These are phyloP conservation scores for Cylindricascospora bacillispora DNA, from an alignment of 1,139 yeast genomes.

Conservation along the genomic window DNA sequence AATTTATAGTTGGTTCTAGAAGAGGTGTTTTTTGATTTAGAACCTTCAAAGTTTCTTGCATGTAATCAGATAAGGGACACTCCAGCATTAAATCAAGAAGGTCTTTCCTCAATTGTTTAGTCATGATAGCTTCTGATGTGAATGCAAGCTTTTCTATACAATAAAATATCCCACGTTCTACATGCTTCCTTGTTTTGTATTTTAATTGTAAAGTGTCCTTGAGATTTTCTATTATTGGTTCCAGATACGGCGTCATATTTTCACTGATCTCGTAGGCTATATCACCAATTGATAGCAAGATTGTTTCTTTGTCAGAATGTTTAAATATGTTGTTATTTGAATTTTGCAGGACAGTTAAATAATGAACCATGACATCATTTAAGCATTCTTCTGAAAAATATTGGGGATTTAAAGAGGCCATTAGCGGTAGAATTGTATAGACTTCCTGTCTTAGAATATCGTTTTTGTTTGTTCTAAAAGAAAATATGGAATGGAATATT, in stretches of 20 bases:
- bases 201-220: slow-evolving; percentile 71
- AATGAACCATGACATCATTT: slow-evolving; percentile 67
- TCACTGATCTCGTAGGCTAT: slow-evolving; percentile 76
- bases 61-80: slow-evolving; percentile 70
- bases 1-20: slow-evolving; percentile 57
- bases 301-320: slow-evolving; percentile 52
- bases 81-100: slow-evolving; percentile 67
- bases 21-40: slow-evolving; percentile 71
- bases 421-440: slow-evolving; percentile 64
- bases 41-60: slow-evolving; percentile 61
- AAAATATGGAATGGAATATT: slow-evolving; percentile 69
- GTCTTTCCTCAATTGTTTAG: slow-evolving; percentile 77
- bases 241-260: slow-evolving; percentile 78
- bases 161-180: slow-evolving; percentile 79
- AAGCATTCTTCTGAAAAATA: slow-evolving; percentile 71
- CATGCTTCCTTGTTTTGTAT: slow-evolving; percentile 53
- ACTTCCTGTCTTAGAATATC: slow-evolving; percentile 71
- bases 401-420: slow-evolving; percentile 68
- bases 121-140: slow-evolving; percentile 90
- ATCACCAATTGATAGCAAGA: slow-evolving; percentile 74
- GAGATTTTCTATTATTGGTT: slow-evolving; percentile 72
- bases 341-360: slow-evolving; percentile 66
- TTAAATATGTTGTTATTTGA: slow-evolving; percentile 30
- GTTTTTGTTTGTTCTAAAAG: slow-evolving; percentile 67
- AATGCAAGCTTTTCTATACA: slow-evolving; percentile 78